Evolutionary conservation across 331 rosid species (phyloP).

Genomic region (Quercus phellos): DNA sequence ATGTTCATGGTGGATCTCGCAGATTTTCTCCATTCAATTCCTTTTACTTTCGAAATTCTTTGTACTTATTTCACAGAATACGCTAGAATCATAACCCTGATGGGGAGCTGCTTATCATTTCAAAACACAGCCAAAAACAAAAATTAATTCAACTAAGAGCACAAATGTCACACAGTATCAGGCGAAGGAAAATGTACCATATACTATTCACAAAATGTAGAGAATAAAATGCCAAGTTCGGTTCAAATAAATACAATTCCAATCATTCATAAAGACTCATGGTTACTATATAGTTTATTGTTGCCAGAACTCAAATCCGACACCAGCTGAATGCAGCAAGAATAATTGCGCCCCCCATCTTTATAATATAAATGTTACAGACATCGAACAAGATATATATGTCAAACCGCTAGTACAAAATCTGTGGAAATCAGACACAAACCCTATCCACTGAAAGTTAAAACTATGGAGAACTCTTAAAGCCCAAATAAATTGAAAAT

Average conservation of each 20-base stretch:
- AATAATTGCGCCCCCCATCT: constrained; percentile 11
- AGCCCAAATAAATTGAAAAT: background rate
- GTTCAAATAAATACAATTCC: background rate
- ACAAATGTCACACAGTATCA: background rate
- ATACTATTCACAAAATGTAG: background rate
- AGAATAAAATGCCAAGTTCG: background rate
- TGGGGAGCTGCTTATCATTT: too few species aligned
- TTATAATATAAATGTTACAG: constrained; percentile 16
- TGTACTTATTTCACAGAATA: too few species aligned
- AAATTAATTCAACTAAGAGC: background rate
- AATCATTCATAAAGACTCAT: background rate
- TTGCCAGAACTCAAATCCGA: constrained; percentile 12
- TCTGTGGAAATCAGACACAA: constrained; percentile 35
- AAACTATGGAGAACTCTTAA: constrained; percentile 27
- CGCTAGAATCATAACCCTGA: too few species aligned
- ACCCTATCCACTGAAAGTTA: constrained; percentile 37
- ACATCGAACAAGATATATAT: constrained; percentile 2
- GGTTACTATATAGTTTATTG: background rate
- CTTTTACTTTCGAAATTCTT: too few species aligned
- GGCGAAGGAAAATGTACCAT: background rate
- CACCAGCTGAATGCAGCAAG: constrained; percentile 25
- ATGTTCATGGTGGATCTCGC: too few species aligned
- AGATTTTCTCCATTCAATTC: too few species aligned
- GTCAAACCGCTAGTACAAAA: constrained; percentile 45
- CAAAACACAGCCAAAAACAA: background rate